Evolutionary conservation across 2,329 filamentous ascomycete species (phyloP).

Genomic region (Myriangium duriaei): DNA sequence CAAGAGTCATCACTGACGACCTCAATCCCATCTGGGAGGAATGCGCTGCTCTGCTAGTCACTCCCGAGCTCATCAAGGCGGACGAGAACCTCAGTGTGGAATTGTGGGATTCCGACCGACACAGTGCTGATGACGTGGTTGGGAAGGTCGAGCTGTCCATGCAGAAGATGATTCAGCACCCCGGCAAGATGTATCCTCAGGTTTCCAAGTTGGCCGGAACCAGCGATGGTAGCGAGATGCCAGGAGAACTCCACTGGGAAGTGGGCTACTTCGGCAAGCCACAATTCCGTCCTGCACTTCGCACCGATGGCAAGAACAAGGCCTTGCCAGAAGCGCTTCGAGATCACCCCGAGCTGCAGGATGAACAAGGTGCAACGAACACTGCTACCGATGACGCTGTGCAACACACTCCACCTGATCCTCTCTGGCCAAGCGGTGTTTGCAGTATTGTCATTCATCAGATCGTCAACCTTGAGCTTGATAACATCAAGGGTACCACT

Average conservation of each 20-base stretch:
- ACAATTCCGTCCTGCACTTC: conserved; percentile 68
- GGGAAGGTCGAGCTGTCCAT: conserved; percentile 90
- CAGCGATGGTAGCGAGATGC: conserved; percentile 77
- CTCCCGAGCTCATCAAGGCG: conserved; percentile 78
- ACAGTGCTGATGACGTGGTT: conserved; percentile 85
- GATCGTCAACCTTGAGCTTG: conserved; percentile 87
- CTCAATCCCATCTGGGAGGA: conserved; percentile 90
- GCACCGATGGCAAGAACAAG: conserved; percentile 76
- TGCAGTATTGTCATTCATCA: conserved; percentile 82
- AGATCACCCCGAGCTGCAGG: conserved; percentile 65
- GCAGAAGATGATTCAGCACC: conserved; percentile 88
- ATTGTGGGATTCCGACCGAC: conserved; percentile 90
- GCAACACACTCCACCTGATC: conserved; percentile 80
- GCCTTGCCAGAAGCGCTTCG: conserved; percentile 61
- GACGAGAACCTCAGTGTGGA: conserved; percentile 89
- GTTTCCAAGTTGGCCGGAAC: conserved; percentile 72
- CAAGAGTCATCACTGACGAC: conserved; percentile 87
- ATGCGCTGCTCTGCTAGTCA: conserved; percentile 72
- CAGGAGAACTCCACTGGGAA: conserved; percentile 88
- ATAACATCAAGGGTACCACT: conserved; percentile 73
- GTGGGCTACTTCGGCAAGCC: conserved; percentile 92
- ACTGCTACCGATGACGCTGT: conserved; percentile 70
- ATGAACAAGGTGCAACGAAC: conserved; percentile 70
- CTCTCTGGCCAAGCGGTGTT: conserved; percentile 88
- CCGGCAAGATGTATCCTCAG: conserved; percentile 84